These are phyloP conservation scores for Phytopythium kandeliae DNA, from an alignment of 352 stramenopile genomes.

Conservation along the genomic window DNA sequence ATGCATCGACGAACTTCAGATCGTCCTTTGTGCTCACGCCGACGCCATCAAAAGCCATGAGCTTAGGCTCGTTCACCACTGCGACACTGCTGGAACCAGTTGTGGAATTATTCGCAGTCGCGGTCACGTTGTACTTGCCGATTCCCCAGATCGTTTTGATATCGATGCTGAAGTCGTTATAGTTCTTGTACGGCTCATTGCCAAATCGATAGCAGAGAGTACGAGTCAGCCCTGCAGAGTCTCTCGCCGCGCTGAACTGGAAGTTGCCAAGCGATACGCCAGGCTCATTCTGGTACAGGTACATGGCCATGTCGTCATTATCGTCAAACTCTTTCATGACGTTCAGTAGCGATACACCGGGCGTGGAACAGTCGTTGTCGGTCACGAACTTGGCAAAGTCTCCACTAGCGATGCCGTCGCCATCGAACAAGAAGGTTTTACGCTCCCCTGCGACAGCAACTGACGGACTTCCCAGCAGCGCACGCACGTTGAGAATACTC, in stretches of 20 bases:
- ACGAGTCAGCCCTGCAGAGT: slow-evolving; percentile 28
- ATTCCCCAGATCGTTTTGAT: slow-evolving; percentile 54
- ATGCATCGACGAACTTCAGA: slow-evolving; percentile 43
- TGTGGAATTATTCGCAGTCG: slow-evolving; percentile 10
- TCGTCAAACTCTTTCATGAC: slow-evolving; percentile 68
- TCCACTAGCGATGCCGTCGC: slow-evolving; percentile 44
- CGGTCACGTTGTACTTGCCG: background rate
- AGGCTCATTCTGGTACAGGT: slow-evolving; percentile 51
- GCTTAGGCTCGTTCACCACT: slow-evolving; percentile 54
- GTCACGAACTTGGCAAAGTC: slow-evolving; percentile 66
- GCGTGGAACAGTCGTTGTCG: slow-evolving; percentile 22
- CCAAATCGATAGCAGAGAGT: slow-evolving; percentile 63
- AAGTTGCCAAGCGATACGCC: slow-evolving; percentile 40
- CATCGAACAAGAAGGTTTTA: slow-evolving; percentile 64
- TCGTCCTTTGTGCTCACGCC: slow-evolving; percentile 40
- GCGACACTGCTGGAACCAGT: slow-evolving; percentile 30
- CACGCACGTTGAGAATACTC: slow-evolving; percentile 46
- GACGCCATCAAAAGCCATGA: slow-evolving; percentile 47
- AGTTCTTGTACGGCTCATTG: slow-evolving; percentile 45
- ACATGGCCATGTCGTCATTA: slow-evolving; percentile 54
- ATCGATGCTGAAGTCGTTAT: slow-evolving; percentile 45
- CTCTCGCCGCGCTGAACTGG: slow-evolving; percentile 24
- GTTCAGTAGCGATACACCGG: slow-evolving; percentile 38
- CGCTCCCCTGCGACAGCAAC: slow-evolving; percentile 35
- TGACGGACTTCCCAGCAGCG: slow-evolving; percentile 29